phyloP scores from a whole-genome alignment of 2,329 filamentous ascomycete species.

The Trichoderma gracile region DNA sequence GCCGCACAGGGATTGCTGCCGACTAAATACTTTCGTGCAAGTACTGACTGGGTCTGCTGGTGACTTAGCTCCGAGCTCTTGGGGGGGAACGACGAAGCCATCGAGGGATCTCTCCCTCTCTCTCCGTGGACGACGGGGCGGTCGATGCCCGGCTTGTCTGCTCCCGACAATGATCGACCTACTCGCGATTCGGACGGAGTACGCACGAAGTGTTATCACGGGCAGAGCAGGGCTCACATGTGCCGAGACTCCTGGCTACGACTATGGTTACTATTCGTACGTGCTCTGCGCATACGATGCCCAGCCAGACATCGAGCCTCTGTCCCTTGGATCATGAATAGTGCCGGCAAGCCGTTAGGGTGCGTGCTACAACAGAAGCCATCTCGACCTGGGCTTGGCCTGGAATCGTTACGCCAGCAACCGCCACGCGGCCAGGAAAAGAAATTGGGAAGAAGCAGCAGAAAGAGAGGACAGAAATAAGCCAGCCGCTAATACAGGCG shows the following conservation, averaged over 20 bases:
- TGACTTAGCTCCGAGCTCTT: constrained; percentile 18
- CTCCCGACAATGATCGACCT: neutral
- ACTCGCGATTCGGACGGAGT: neutral
- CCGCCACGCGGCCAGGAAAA: constrained; percentile 6
- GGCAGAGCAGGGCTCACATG: neutral
- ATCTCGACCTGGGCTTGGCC: constrained; percentile 15
- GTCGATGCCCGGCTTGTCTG: neutral
- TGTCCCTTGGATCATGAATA: neutral
- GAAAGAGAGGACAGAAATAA: neutral
- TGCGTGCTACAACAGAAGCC: constrained; percentile 5
- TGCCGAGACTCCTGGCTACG: no score
- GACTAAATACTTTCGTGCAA: neutral
- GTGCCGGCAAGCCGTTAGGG: neutral
- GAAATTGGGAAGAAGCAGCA: neutral
- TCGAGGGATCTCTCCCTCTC: no score
- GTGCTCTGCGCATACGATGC: neutral
- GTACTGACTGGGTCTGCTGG: constrained; percentile 10
- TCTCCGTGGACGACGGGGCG: neutral
- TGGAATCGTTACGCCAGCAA: constrained; percentile 17
- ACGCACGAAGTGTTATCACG: neutral
- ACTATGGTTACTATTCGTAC: neutral
- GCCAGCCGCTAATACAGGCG: constrained; percentile 5
- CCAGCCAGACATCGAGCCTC: neutral
- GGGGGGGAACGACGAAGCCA: neutral
- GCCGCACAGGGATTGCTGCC: constrained; percentile 9